Evolutionary conservation across 164 flowering plant species (phyloP), one percentile per base, ranked within the genome.

Genomic region (Vitis cinerea): DNA sequence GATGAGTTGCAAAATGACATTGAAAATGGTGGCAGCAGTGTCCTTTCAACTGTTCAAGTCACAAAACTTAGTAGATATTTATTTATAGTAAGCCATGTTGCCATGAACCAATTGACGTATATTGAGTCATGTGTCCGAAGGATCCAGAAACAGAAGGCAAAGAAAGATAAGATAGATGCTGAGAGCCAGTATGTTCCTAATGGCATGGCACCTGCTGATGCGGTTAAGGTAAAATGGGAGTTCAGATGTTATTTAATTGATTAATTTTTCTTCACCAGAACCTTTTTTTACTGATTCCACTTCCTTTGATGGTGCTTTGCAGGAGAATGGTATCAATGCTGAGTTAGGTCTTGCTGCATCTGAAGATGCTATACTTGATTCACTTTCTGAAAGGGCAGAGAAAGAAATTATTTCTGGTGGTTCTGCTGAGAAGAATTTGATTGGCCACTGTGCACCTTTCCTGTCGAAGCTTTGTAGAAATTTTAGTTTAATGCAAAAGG

Each of bases 331-430:
- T 59, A 93, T 96, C 63, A 93, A 84, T 82, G 87, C 92, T 57
- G 98, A 96, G 77, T 80, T 96, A 68, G 99, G 99, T 61, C 73
- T 96, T 65, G 86, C 90, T 67, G 95, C 94, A 29, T 90, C 98
- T 63, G 97, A 93, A 71, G 99, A 96, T 83, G 92, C 94, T 68
- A 53, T 76, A 17, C 87, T 93, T 72, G 99, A 96, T 75, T 55
- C 81, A 7, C 89, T 96, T 2, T 83, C 94, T 59, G 97, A 89
- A 67, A 85, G 79, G 68, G 88, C 99, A 67, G 98, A 91, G 72
- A 89, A 82, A 72, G 99, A 96, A 81, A 90, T 96, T 61, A 75
- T 96, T 75, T 89, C 93, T 72, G 85, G 85, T 56, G 74, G 78
- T 71, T 80, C 79, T 51, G 60, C 17, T 71, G 90, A 75, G 64